A percentile compares a stretch with the other conserved stretches of the same genome.
These are phyloP conservation scores for Aspergillus sp. DNA, from an alignment of 2,329 filamentous ascomycete species.

Conservation along the genomic window DNA sequence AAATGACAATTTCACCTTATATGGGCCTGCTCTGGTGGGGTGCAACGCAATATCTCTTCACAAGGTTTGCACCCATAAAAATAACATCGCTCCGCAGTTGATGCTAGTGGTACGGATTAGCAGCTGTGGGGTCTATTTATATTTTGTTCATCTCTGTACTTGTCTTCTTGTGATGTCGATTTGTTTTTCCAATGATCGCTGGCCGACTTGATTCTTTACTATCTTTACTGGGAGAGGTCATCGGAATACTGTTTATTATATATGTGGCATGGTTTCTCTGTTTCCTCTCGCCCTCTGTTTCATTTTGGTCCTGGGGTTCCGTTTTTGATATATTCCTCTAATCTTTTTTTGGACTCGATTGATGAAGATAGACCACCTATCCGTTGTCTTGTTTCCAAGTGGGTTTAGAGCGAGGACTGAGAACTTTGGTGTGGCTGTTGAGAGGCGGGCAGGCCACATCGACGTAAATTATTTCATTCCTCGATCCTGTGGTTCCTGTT, in stretches of 20 bases:
- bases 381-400: background rate
- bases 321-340: background rate
- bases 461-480: background rate
- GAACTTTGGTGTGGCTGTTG: background rate
- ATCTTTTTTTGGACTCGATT: background rate
- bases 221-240: constrained; percentile 17
- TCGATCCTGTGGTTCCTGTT: background rate
- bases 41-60: background rate
- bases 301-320: background rate
- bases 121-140: background rate
- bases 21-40: constrained; percentile 5
- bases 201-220: constrained; percentile 16
- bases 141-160: constrained; percentile 3
- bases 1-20: constrained; percentile 26
- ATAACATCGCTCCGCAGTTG: background rate
- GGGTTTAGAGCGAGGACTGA: background rate
- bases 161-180: constrained; percentile 6
- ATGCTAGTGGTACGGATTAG: background rate
- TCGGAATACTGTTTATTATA: constrained; percentile 15
- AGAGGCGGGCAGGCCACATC: background rate
- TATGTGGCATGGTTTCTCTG: constrained; percentile 4
- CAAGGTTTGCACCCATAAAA: background rate
- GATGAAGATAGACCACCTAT: background rate
- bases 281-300: background rate
- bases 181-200: constrained; percentile 21